Base-by-base conservation (phyloP, 225 moss, liverwort and hornwort genomes). In the Antitrichia curtipendula region DNA sequence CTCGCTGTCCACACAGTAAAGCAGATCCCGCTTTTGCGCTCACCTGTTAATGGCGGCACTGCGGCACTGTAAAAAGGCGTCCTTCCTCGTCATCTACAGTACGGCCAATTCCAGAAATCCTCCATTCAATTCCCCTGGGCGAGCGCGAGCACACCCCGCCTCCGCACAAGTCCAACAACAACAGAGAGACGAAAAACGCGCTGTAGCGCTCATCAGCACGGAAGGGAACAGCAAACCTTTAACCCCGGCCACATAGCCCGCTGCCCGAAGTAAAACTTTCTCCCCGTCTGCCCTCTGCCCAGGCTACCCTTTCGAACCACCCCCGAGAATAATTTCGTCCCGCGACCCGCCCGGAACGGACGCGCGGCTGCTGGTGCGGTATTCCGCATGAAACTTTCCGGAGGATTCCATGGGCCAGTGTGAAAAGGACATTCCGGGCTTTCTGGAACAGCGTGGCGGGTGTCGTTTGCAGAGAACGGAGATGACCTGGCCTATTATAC, bases 21-120 rank as follows among this genome's bases (percentile, higher is more conserved):
- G 2, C 40, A 88, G 88, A 88, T 91, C 90, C 88, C 23, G 78
- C 53, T 82, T 90, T 83, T 38, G 38, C 91, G 88, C 91, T 59
- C 88, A 78, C 83, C 85, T 90, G 68, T 79, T 75, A 75, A 68
- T 60, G 91, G 85, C 89, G 78, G 85, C 87, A 85, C 56, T 63
- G 47, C 58, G 61, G 21, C 83, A 66, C 53, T 77, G 62, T 60
- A 41, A 73, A 47, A 81, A 50, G 77, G 43, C 62, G 36, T 12
- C 27, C 43, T 74, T 84, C 84, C 87, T 84, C 87, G 80, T 84
- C 87, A 80, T 28, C 80, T 80, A 58, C 77, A 75, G 57, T 68
- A 50, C 61, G 27, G 53, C 68, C 31, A 38, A 60, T 81, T 14
- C 21, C 52, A 43, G 10, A 56, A 82, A 84, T 60, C 54, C 62